These are phyloP conservation scores for Calonectria honghensis DNA, from an alignment of 2,329 filamentous ascomycete genomes.

Conservation along the genomic window DNA sequence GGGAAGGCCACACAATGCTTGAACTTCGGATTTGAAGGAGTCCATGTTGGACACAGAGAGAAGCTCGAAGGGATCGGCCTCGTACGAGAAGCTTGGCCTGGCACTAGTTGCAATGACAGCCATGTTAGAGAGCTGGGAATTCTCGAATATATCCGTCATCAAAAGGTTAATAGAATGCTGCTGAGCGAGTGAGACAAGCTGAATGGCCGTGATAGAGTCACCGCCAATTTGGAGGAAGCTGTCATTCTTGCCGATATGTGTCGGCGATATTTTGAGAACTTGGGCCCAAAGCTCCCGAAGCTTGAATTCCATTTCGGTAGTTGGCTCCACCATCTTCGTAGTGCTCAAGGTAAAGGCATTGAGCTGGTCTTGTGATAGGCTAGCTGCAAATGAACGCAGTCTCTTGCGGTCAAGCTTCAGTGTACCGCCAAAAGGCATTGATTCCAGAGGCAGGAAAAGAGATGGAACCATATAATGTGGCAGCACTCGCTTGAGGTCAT, in stretches of 20 bases:
- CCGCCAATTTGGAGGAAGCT: slow-evolving; percentile 54
- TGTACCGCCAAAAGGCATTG: slow-evolving; percentile 43
- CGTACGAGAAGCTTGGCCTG: background rate
- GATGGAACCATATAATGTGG: slow-evolving; percentile 47
- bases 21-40: background rate
- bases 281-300: slow-evolving; percentile 34
- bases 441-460: slow-evolving; percentile 32
- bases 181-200: slow-evolving; percentile 39
- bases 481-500: slow-evolving; percentile 36
- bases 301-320: background rate
- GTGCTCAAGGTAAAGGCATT: background rate
- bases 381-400: background rate
- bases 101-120: background rate
- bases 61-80: background rate
- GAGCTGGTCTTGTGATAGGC: background rate
- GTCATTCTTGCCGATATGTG: slow-evolving; percentile 55
- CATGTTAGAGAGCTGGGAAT: slow-evolving; percentile 5
- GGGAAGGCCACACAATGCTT: background rate
- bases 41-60: background rate
- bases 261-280: slow-evolving; percentile 34
- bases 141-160: slow-evolving; percentile 32
- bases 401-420: slow-evolving; percentile 47
- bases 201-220: slow-evolving; percentile 52
- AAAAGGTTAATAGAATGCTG: slow-evolving; percentile 11
- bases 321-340: slow-evolving; percentile 10